Conservation (phyloP, 345 rosid species). For the Arabis hirsuta region DNA sequence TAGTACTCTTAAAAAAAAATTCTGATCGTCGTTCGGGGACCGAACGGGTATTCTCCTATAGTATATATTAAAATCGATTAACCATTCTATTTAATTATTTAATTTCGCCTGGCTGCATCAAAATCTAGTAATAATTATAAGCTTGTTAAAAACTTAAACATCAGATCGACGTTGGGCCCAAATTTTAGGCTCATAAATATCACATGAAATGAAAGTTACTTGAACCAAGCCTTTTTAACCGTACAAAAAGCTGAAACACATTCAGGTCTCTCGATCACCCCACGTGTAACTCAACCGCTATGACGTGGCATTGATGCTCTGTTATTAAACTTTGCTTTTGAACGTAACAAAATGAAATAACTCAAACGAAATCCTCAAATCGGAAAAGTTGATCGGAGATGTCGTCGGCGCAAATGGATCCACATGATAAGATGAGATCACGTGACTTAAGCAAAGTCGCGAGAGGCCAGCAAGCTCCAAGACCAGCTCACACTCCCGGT, state of each 20-base stretch:
- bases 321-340: conserved; percentile 1
- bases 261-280: background rate
- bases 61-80: no score
- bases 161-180: background rate
- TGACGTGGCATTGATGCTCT: conserved; percentile 2
- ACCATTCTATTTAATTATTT: no score
- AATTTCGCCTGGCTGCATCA: no score
- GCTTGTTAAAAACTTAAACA: no score
- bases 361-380: background rate
- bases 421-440: conserved; percentile 62
- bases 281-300: conserved; percentile 28
- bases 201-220: no score
- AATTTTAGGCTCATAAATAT: no score
- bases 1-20: no score
- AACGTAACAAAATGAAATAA: background rate
- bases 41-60: no score
- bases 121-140: no score
- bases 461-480: conserved; percentile 56
- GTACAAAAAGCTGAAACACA: conserved; percentile 8
- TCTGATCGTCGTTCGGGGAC: no score
- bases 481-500: conserved; percentile 47
- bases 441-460: conserved; percentile 56
- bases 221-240: no score
- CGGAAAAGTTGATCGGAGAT: conserved; percentile 26
- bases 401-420: conserved; percentile 51